phyloP scores from a whole-genome alignment of 345 rosid genomes.

The Aegle marmelos region DNA sequence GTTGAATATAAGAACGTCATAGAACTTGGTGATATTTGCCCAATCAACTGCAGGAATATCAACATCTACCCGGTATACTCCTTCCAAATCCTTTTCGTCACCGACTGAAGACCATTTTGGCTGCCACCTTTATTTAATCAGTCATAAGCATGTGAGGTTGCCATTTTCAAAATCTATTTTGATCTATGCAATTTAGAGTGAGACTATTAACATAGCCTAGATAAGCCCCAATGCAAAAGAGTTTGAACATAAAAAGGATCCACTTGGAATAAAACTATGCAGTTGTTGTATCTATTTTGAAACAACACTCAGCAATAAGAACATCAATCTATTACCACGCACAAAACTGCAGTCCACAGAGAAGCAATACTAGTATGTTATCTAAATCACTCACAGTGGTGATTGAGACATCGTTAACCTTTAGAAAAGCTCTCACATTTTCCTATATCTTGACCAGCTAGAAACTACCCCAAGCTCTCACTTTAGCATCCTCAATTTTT shows the following conservation, averaged over 20 bases:
- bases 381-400: neutral
- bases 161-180: neutral
- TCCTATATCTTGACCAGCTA: neutral
- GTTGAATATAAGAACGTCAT: conserved; percentile 78
- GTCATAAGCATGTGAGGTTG: conserved; percentile 43
- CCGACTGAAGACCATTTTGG: conserved; percentile 35
- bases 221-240: neutral
- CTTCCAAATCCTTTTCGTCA: conserved; percentile 45
- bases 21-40: conserved; percentile 60
- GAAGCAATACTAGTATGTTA: neutral
- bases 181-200: neutral
- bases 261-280: neutral
- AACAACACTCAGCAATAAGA: neutral
- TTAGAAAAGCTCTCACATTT: neutral
- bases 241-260: neutral
- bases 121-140: conserved; percentile 82
- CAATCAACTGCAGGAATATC: conserved; percentile 88
- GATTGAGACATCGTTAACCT: neutral
- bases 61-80: conserved; percentile 72
- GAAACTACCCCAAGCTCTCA: neutral
- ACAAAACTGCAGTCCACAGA: neutral
- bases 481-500: neutral
- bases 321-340: neutral
- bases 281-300: neutral
- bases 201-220: neutral